Base-by-base conservation (phyloP, 495 filamentous ascomycete genomes). In the Penicillium verhagenii region DNA sequence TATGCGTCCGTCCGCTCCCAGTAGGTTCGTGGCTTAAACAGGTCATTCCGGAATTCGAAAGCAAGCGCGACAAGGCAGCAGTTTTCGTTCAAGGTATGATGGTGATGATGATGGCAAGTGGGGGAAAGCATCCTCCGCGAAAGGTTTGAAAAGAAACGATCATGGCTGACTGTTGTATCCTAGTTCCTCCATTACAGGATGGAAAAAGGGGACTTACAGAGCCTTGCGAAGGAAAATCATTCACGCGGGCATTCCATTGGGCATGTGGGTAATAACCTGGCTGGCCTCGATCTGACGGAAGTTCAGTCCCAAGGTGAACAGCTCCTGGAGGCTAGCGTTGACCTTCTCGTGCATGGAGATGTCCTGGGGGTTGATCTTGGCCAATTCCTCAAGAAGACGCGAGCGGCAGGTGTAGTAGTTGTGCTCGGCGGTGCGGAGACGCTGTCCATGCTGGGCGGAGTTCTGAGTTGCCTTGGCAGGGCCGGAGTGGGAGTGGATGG, bases 301-400 rank as follows among this genome's bases (percentile, higher is more conserved):
- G 64, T 67, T 74, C 57, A 78, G 46, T 13, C 75, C 72, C 10
- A 78, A 60, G 16, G 75, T 77, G 54, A 72, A 75, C 21, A 78
- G 60, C 48, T 78, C 75, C 64, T 78, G 73, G 47, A 78, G 69
- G 58, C 73, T 71, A 50, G 75, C 73, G 58, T 78, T 78, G 57
- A 75, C 73, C 66, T 74, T 74, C 54, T 78, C 75, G 43, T 78
- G 75, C 67, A 72, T 69, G 10, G 70, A 61, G 10, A 64, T 70
- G 47, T 78, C 72, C 67, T 75, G 70, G 6, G 75, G 75, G 10
- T 53, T 68, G 58, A 76, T 77, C 47, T 60, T 73, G 63, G 49
- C 51, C 14, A 78, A 59, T 39, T 78, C 68, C 51, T 76, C 72
- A 18, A 78, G 63, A 35, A 78, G 63, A 13, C 73, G 71, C 1